Conservation (phyloP, 2,329 filamentous ascomycete species). For the Pleomassaria siparia region DNA sequence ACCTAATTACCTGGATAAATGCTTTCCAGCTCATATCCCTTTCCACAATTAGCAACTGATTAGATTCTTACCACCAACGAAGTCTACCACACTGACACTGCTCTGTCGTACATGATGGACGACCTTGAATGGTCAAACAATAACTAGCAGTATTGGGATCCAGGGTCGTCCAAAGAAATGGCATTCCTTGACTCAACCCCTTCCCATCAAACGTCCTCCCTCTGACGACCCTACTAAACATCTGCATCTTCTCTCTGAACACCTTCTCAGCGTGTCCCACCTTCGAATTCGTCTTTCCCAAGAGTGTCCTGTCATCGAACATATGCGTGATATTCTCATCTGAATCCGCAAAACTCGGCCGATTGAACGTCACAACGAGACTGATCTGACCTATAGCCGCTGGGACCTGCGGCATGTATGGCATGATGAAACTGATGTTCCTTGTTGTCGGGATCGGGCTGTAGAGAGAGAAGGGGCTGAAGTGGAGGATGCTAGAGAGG, state of each 20-base stretch:
- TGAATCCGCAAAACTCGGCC: constrained; percentile 41
- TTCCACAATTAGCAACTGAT: no score
- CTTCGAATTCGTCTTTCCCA: constrained; percentile 35
- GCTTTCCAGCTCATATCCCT: no score
- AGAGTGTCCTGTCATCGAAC: constrained; percentile 43
- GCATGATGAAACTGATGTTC: constrained; percentile 39
- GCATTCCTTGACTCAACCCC: constrained; percentile 38
- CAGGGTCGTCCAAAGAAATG: no score
- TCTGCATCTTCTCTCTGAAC: constrained; percentile 44
- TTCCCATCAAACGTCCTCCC: constrained; percentile 45
- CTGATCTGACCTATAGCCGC: constrained; percentile 42
- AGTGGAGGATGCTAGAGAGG: constrained; percentile 46
- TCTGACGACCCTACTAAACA: constrained; percentile 43
- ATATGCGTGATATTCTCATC: constrained; percentile 46
- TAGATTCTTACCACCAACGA: no score
- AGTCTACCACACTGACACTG: no score
- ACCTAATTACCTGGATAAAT: no score
- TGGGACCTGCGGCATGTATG: constrained; percentile 38
- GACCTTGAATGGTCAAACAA: no score
- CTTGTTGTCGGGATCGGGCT: constrained; percentile 18
- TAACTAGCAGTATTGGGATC: no score
- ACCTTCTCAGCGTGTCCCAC: constrained; percentile 36
- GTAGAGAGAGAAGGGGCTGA: constrained; percentile 9
- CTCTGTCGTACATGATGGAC: no score
- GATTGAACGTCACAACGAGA: constrained; percentile 45